Evolutionary conservation across 192 early-diverging fungal genomes (phyloP).

Genomic region (Lobulomyces angularis): DNA sequence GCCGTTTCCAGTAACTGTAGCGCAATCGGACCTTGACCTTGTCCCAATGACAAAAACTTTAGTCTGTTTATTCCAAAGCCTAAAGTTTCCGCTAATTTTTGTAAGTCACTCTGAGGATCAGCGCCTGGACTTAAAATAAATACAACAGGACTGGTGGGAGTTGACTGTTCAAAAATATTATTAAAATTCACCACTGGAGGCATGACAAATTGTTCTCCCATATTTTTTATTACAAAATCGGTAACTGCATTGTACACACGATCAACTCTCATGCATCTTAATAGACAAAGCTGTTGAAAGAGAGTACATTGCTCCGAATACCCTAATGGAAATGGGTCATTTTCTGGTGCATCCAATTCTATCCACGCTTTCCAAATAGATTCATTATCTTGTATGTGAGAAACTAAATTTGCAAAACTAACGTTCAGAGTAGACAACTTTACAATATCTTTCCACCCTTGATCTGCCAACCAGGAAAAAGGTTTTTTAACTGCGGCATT

Average conservation of each 20-base stretch:
- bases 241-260: conserved; percentile 50
- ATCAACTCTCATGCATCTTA: conserved; percentile 45
- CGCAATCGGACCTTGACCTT: conserved; percentile 50
- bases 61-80: conserved; percentile 46
- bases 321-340: conserved; percentile 32
- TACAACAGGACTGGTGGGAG: conserved; percentile 44
- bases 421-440: conserved; percentile 29
- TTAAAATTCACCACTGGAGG: conserved; percentile 52
- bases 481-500: conserved; percentile 33
- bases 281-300: conserved; percentile 46
- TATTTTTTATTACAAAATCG: conserved; percentile 45
- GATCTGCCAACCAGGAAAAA: conserved; percentile 38
- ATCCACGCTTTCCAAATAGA: conserved; percentile 33
- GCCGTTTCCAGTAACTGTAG: conserved; percentile 50
- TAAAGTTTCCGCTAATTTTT: conserved; percentile 42
- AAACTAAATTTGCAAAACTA: conserved; percentile 25
- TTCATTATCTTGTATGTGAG: conserved; percentile 31
- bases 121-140: conserved; percentile 49
- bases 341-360: conserved; percentile 33
- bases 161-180: conserved; percentile 52
- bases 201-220: conserved; percentile 57
- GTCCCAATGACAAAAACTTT: conserved; percentile 50
- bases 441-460: conserved; percentile 47
- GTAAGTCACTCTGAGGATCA: conserved; percentile 51
- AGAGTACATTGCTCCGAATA: conserved; percentile 33